Evolutionary conservation across 371 early-diverging fungal species (phyloP).

Genomic region (Dichotomocladium elegans): DNA sequence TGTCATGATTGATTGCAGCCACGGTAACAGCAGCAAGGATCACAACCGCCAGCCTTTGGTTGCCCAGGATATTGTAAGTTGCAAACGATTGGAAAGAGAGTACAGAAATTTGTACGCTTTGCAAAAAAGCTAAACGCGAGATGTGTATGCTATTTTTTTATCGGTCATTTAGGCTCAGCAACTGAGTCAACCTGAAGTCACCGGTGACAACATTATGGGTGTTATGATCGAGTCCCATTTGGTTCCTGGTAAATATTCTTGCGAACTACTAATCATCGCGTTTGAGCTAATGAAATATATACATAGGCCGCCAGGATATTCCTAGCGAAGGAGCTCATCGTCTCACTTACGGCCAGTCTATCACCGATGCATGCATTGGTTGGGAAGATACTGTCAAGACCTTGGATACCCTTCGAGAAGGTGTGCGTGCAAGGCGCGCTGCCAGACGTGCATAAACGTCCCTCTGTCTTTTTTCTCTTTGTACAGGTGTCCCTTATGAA

Average conservation of each 20-base stretch:
- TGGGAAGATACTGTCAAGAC: slow-evolving; percentile 74
- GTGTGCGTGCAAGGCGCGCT: slow-evolving; percentile 62
- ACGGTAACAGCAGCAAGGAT: slow-evolving; percentile 82
- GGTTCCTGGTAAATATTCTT: slow-evolving; percentile 43
- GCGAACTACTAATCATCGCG: not conserved
- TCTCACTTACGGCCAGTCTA: slow-evolving; percentile 67
- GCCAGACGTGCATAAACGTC: slow-evolving; percentile 14
- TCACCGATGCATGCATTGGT: slow-evolving; percentile 79
- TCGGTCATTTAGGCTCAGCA: slow-evolving; percentile 28
- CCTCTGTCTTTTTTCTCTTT: not conserved
- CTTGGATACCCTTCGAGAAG: slow-evolving; percentile 60
- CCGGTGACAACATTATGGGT: slow-evolving; percentile 66
- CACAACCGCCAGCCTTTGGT: slow-evolving; percentile 80
- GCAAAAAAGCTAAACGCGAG: not conserved
- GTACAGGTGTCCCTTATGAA: not conserved
- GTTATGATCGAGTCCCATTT: slow-evolving; percentile 86
- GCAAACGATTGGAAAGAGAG: not conserved
- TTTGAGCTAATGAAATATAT: not conserved
- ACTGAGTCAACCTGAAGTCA: slow-evolving; percentile 34
- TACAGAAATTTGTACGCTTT: not conserved
- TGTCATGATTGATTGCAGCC: slow-evolving; percentile 94
- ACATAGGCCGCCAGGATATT: slow-evolving; percentile 60
- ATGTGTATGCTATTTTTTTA: not conserved
- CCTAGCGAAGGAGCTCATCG: slow-evolving; percentile 58
- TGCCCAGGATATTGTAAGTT: slow-evolving; percentile 59